phyloP scores from a whole-genome alignment of 2,329 filamentous ascomycete genomes.

The Ceratocystis cubensis region DNA sequence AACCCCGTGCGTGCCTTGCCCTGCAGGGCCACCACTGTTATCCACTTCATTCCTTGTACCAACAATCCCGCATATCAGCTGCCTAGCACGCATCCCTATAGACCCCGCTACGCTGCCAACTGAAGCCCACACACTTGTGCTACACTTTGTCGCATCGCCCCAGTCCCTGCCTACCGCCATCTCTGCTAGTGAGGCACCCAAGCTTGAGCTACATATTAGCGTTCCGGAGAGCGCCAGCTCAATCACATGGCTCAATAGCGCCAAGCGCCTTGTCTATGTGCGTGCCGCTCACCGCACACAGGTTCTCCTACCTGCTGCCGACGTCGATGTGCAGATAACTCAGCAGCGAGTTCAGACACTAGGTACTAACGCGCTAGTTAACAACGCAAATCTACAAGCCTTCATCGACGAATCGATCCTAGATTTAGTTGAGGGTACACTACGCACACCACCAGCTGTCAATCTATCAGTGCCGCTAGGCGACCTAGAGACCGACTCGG shows the following conservation, averaged over 20 bases:
- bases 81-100: slow-evolving; percentile 31
- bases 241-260: slow-evolving; percentile 24
- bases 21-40: background rate
- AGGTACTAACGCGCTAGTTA: background rate
- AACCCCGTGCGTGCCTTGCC: background rate
- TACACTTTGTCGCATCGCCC: slow-evolving; percentile 16
- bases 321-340: slow-evolving; percentile 33
- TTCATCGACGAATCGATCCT: slow-evolving; percentile 38
- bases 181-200: slow-evolving; percentile 14
- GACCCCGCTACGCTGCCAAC: slow-evolving; percentile 21
- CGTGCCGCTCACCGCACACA: slow-evolving; percentile 30
- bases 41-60: slow-evolving; percentile 31
- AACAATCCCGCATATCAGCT: slow-evolving; percentile 36
- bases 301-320: slow-evolving; percentile 31
- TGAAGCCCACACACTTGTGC: slow-evolving; percentile 11
- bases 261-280: slow-evolving; percentile 31
- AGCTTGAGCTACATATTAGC: slow-evolving; percentile 22
- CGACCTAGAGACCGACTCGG: background rate
- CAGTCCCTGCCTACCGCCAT: slow-evolving; percentile 18
- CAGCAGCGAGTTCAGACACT: slow-evolving; percentile 26
- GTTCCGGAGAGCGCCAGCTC: slow-evolving; percentile 19
- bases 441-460: slow-evolving; percentile 33
- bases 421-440: slow-evolving; percentile 32
- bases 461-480: slow-evolving; percentile 35
- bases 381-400: slow-evolving; percentile 25